A percentile compares a stretch with the other conserved stretches of the same genome.
Conservation (phyloP, 2,329 filamentous ascomycete species). For the Venturia carpophila region DNA sequence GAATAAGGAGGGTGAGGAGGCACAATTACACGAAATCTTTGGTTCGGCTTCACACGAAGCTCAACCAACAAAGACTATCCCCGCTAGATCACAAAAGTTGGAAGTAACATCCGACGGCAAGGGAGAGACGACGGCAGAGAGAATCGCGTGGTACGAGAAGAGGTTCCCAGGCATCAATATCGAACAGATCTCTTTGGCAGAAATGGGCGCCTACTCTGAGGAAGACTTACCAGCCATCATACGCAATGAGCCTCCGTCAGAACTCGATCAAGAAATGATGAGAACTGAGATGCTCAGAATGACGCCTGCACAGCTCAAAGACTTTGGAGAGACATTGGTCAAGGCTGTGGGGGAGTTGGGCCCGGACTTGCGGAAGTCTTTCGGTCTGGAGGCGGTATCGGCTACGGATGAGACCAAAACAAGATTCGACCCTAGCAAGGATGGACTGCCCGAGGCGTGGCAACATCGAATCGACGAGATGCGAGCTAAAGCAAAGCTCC, state of each 20-base stretch:
- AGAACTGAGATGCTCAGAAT: background rate
- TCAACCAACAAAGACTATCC: background rate
- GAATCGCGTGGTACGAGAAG: constrained; percentile 5
- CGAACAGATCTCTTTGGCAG: background rate
- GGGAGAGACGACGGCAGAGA: constrained; percentile 1
- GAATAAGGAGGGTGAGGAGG: background rate
- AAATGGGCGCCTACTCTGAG: background rate
- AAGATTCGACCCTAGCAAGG: background rate
- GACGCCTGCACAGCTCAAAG: background rate
- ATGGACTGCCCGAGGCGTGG: background rate
- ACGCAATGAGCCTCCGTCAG: background rate
- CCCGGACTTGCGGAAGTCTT: background rate
- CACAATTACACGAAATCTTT: background rate
- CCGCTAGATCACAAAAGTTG: background rate
- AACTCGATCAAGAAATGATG: background rate
- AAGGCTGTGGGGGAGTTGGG: background rate
- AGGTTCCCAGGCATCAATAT: constrained; percentile 2
- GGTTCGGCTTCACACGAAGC: background rate
- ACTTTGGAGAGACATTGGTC: background rate
- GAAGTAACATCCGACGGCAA: background rate
- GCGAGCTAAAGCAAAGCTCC: constrained; percentile 7
- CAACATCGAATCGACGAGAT: background rate
- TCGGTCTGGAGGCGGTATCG: background rate
- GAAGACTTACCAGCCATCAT: background rate
- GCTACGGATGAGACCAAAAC: background rate